Evolutionary conservation across 2,329 filamentous ascomycete genomes (phyloP).

Genomic region (Coniella lustricola): DNA sequence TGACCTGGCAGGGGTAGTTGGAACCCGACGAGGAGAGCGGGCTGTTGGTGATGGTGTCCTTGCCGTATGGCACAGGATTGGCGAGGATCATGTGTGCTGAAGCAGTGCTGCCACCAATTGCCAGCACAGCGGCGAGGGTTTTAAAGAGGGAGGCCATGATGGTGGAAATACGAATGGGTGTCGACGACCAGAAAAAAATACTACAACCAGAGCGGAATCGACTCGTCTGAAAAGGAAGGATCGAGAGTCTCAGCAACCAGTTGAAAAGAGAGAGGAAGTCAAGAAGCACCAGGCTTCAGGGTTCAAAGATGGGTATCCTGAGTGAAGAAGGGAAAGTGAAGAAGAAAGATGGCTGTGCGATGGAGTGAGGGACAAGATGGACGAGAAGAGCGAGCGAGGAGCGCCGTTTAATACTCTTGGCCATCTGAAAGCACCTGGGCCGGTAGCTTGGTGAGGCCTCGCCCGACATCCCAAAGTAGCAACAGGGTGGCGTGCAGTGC

Average conservation of each 20-base stretch:
- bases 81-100: constrained; percentile 16
- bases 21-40: constrained; percentile 7
- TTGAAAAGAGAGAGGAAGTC: not conserved
- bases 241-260: not conserved
- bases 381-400: not conserved
- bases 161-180: not conserved
- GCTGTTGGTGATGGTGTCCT: constrained; percentile 4
- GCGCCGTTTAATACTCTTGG: constrained; percentile 5
- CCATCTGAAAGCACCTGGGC: not conserved
- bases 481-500: no score
- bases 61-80: constrained; percentile 12
- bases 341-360: not conserved
- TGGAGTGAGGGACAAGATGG: not conserved
- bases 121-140: constrained; percentile 14
- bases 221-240: not conserved
- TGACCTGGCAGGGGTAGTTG: constrained; percentile 16
- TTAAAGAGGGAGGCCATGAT: constrained; percentile 10
- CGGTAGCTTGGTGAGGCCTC: no score
- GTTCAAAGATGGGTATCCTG: not conserved
- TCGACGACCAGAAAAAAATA: not conserved
- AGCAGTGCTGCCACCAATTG: constrained; percentile 7
- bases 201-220: not conserved
- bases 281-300: not conserved
- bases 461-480: no score
- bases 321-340: not conserved